Evolutionary conservation across 257 asterid species (phyloP).

Genomic region (Capsicum baccatum): DNA sequence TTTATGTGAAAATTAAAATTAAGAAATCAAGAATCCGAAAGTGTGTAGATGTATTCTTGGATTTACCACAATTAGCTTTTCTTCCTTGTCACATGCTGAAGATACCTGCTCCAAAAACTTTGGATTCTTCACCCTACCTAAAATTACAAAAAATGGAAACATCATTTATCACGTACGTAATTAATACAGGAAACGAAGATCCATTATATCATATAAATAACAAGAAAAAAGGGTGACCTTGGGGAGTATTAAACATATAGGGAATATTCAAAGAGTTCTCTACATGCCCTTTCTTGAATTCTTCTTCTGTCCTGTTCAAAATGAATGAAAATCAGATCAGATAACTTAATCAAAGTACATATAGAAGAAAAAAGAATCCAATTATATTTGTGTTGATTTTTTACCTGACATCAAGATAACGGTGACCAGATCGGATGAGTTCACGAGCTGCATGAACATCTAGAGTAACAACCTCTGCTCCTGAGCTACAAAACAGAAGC

Average conservation of each 20-base stretch:
- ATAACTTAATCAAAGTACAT: too few species aligned
- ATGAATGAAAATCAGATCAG: neutral
- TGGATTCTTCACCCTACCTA: slow-evolving; percentile 84
- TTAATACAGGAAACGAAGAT: neutral
- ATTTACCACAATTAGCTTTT: slow-evolving; percentile 72
- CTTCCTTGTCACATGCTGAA: slow-evolving; percentile 56
- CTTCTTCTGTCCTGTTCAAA: slow-evolving; percentile 79
- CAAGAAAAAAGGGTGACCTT: slow-evolving; percentile 48
- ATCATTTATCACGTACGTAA: neutral
- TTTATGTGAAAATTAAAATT: neutral
- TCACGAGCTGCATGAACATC: slow-evolving; percentile 67
- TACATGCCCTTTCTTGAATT: slow-evolving; percentile 74
- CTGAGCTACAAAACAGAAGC: slow-evolving; percentile 46
- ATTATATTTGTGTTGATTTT: neutral
- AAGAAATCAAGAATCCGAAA: neutral
- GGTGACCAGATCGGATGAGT: slow-evolving; percentile 56
- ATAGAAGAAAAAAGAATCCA: neutral
- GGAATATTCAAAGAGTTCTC: slow-evolving; percentile 70
- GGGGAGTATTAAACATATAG: slow-evolving; percentile 72
- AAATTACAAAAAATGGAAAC: neutral
- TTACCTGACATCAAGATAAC: slow-evolving; percentile 87
- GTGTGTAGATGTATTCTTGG: neutral
- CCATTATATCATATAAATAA: too few species aligned
- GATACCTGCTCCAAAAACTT: slow-evolving; percentile 65
- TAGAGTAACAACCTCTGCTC: slow-evolving; percentile 51